Percentiles rank a stretch among this genome's conserved stretches.
Conservation (phyloP, 2,329 filamentous ascomycete species). For the Phoma sp. region DNA sequence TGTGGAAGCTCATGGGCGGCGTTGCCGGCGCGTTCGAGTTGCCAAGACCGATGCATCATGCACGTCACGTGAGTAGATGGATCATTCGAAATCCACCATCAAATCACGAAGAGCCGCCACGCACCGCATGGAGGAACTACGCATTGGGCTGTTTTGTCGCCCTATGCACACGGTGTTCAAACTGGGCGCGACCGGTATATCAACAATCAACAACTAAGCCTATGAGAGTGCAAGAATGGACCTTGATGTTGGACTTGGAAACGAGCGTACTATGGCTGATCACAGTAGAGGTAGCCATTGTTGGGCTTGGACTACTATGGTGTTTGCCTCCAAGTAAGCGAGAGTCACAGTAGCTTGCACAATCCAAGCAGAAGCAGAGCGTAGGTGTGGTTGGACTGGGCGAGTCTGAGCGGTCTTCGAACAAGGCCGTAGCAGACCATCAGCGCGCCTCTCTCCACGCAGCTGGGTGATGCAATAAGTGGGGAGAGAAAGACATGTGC, state of each 20-base stretch:
- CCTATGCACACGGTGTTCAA: too few relatives aligned
- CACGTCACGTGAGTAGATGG: not conserved
- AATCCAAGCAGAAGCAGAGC: conserved; percentile 3
- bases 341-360: conserved; percentile 5
- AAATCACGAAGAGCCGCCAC: not conserved
- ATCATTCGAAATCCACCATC: not conserved
- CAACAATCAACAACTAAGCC: not conserved
- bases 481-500: conserved; percentile 46
- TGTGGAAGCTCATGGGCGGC: conserved; percentile 37
- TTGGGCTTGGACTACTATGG: not conserved
- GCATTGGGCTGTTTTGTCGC: too few relatives aligned
- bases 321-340: not conserved
- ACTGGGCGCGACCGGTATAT: not conserved
- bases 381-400: conserved; percentile 24
- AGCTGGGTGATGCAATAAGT: conserved; percentile 46
- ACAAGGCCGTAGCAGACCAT: conserved; percentile 27
- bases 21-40: conserved; percentile 26
- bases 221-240: not conserved
- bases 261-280: not conserved
- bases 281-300: not conserved
- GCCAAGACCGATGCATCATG: conserved; percentile 29
- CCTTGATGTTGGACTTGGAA: not conserved
- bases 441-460: conserved; percentile 33
- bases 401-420: conserved; percentile 27
- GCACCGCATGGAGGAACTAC: too few relatives aligned